phyloP scores from a whole-genome alignment of 495 filamentous ascomycete genomes.

The Neurospora sp. region DNA sequence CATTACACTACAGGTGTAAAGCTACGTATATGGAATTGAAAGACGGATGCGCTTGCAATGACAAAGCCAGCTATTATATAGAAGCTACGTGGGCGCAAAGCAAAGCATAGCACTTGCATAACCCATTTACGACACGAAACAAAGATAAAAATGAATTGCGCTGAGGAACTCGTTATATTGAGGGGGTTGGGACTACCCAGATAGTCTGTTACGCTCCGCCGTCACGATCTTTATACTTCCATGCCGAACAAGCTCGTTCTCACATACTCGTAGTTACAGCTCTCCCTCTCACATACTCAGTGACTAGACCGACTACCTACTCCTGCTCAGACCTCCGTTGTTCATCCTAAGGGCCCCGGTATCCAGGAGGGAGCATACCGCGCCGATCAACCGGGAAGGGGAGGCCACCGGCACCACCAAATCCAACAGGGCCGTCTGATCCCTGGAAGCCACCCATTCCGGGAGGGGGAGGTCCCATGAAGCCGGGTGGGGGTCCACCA shows the following conservation, averaged over 20 bases:
- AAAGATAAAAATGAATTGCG: background rate
- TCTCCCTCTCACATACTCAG: background rate
- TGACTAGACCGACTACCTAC: background rate
- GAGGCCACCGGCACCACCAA: conserved; percentile 1
- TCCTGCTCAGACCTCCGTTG: background rate
- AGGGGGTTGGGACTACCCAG: background rate
- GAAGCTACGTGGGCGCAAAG: background rate
- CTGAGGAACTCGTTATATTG: background rate
- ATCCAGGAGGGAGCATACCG: conserved; percentile 9
- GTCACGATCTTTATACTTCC: background rate
- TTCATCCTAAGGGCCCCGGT: conserved; percentile 2
- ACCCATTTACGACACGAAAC: background rate
- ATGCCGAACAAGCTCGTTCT: background rate
- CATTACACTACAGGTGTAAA: background rate
- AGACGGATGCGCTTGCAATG: background rate
- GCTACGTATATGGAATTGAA: background rate
- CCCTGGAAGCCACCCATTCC: conserved; percentile 40
- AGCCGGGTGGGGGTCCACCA: conserved; percentile 29
- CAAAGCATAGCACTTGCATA: background rate
- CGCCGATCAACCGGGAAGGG: conserved; percentile 9
- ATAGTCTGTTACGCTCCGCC: background rate
- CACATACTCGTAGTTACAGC: background rate
- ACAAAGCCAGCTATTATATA: background rate
- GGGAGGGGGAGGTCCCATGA: conserved; percentile 28
- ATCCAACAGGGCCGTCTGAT: conserved; percentile 25